Evolutionary conservation across 2,329 filamentous ascomycete species (phyloP).

Genomic region (Apiospora koreana): DNA sequence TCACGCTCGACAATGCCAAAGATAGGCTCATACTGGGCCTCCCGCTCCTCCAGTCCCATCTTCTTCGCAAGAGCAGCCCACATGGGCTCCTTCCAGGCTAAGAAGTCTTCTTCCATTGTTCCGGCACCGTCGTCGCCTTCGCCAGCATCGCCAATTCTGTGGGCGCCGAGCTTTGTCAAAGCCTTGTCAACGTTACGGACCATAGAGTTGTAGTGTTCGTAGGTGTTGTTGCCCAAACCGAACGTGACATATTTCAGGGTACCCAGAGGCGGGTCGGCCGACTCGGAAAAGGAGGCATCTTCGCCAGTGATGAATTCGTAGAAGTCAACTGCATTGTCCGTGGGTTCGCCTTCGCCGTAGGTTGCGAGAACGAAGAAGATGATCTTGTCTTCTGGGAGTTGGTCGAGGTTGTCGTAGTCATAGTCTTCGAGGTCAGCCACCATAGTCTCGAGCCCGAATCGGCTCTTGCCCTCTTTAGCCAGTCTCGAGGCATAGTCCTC

Average conservation of each 20-base stretch:
- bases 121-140: conserved; percentile 97
- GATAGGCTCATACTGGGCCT: conserved; percentile 92
- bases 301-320: conserved; percentile 92
- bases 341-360: conserved; percentile 97
- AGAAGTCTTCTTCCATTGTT: conserved; percentile 99
- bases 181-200: conserved; percentile 87
- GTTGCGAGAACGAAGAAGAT: conserved; percentile 95
- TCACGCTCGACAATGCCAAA: conserved; percentile 81
- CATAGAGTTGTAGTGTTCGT: conserved; percentile 99
- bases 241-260: conserved; percentile 94
- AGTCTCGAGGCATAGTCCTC: conserved; percentile 97
- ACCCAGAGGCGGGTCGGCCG: conserved; percentile 64
- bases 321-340: conserved; percentile 98
- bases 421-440: conserved; percentile 97
- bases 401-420: conserved; percentile 91
- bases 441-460: conserved; percentile 97
- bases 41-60: conserved; percentile 90
- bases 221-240: conserved; percentile 97
- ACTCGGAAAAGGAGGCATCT: conserved; percentile 77
- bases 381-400: conserved; percentile 83
- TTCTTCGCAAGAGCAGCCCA: conserved; percentile 82
- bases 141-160: conserved; percentile 82
- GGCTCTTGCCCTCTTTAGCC: conserved; percentile 94
- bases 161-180: conserved; percentile 78
- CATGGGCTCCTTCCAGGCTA: conserved; percentile 99